Percentiles rank a stretch among this genome's conserved stretches.
phyloP scores from a whole-genome alignment of 108 stramenopile species.

The Chaetoceros muelleri region DNA sequence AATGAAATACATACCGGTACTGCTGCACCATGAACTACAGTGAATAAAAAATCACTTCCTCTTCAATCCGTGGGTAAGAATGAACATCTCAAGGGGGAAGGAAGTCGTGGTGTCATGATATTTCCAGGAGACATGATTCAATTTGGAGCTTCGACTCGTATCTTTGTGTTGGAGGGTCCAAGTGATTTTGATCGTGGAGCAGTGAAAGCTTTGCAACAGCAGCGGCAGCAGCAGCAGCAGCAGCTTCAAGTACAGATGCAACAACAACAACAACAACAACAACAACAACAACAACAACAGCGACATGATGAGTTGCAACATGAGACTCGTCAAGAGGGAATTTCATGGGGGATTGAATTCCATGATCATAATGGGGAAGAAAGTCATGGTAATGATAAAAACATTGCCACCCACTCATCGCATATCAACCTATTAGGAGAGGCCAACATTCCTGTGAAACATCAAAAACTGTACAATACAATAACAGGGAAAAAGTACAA shows the following conservation, averaged over 20 bases:
- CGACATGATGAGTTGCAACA: not conserved
- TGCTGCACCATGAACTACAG: too few species aligned
- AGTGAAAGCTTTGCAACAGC: not conserved
- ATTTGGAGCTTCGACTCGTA: slow-evolving; percentile 59
- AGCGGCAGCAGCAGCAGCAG: not conserved
- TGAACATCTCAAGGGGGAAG: slow-evolving; percentile 16
- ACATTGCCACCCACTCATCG: not conserved
- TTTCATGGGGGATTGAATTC: not conserved
- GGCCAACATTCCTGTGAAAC: slow-evolving; percentile 36
- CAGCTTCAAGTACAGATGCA: not conserved
- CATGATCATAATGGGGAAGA: not conserved
- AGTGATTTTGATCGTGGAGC: slow-evolving; percentile 38
- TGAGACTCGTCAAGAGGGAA: not conserved
- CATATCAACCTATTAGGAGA: slow-evolving; percentile 23
- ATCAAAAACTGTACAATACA: slow-evolving; percentile 38
- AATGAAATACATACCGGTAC: too few species aligned
- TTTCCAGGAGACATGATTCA: slow-evolving; percentile 56
- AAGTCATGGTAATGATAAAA: not conserved
- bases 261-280: not conserved
- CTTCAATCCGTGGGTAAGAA: slow-evolving; percentile 34
- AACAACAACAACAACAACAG: slow-evolving; percentile 11
- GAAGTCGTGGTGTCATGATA: slow-evolving; percentile 55
- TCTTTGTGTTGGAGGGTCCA: slow-evolving; percentile 57
- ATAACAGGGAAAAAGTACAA: slow-evolving; percentile 40
- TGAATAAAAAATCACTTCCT: slow-evolving; percentile 48